These are phyloP conservation scores for Tuber umbilicatum DNA, from an alignment of 495 filamentous ascomycete species.

Conservation along the genomic window DNA sequence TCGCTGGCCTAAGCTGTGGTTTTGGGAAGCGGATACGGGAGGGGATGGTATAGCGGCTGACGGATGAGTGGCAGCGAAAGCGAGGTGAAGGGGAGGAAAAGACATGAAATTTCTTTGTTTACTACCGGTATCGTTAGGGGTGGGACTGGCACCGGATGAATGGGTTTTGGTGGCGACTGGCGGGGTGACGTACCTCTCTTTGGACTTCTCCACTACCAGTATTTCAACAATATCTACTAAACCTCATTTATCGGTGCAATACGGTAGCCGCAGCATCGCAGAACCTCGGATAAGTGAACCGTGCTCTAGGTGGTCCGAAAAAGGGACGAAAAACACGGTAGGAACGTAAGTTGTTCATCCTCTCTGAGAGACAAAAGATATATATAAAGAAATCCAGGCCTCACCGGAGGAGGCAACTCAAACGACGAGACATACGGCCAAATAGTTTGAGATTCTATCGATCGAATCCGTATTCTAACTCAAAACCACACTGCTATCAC, in stretches of 20 bases:
- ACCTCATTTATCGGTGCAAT: neutral
- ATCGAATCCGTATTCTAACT: neutral
- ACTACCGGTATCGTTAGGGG: neutral
- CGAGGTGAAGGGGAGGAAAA: no score
- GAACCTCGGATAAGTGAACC: neutral
- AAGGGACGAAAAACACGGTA: neutral
- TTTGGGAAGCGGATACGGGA: neutral
- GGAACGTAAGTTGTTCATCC: neutral
- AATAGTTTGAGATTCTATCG: neutral
- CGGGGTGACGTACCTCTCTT: neutral
- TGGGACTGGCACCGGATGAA: neutral
- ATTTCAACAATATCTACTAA: neutral
- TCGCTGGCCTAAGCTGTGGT: neutral
- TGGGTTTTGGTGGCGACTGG: neutral
- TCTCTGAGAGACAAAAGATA: neutral
- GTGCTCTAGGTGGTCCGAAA: neutral
- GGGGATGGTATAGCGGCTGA: no score
- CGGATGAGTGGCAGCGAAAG: neutral
- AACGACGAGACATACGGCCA: neutral
- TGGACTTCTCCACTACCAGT: neutral
- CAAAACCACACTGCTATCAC: neutral
- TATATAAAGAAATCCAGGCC: no score
- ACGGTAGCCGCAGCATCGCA: neutral
- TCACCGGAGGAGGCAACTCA: neutral
- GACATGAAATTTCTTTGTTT: neutral